Conservation (phyloP, 2,329 filamentous ascomycete species). For the Microdochium paspali region DNA sequence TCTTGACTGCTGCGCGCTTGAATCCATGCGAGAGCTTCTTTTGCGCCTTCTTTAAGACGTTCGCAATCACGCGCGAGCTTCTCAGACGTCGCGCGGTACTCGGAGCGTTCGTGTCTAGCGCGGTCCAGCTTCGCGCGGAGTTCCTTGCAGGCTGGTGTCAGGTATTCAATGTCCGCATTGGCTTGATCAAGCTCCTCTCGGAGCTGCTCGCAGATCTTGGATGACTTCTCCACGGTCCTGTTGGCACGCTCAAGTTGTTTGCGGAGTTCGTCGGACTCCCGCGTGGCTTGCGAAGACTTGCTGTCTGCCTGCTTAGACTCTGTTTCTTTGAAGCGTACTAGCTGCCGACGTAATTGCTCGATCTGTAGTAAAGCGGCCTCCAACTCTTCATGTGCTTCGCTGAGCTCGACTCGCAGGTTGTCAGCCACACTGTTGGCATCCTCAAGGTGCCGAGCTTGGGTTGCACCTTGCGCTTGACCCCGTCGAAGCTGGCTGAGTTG, state of each 20-base stretch:
- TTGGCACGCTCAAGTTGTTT: slow-evolving; percentile 24
- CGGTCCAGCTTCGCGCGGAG: slow-evolving; percentile 61
- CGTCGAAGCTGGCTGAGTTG: slow-evolving; percentile 26
- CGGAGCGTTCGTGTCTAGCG: slow-evolving; percentile 54
- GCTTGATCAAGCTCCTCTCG: slow-evolving; percentile 13
- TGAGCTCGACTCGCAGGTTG: slow-evolving; percentile 25
- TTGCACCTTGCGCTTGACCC: slow-evolving; percentile 10
- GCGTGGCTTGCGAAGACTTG: slow-evolving; percentile 27
- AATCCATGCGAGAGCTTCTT: slow-evolving; percentile 26
- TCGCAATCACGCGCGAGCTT: slow-evolving; percentile 43
- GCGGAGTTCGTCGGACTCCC: slow-evolving; percentile 10
- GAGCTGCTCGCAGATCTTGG: slow-evolving; percentile 35
- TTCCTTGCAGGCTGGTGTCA: slow-evolving; percentile 23
- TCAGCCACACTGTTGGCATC: slow-evolving; percentile 20
- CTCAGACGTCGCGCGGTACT: slow-evolving; percentile 43
- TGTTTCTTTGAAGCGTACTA: slow-evolving; percentile 11
- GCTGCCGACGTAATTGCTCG: slow-evolving; percentile 36
- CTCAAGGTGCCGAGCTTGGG: slow-evolving; percentile 11
- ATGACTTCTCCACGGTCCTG: slow-evolving; percentile 40
- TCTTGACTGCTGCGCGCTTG: slow-evolving; percentile 19
- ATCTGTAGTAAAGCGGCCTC: slow-evolving; percentile 23
- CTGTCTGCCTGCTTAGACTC: slow-evolving; percentile 30
- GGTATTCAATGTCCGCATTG: slow-evolving; percentile 12
- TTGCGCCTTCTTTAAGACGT: slow-evolving; percentile 29
- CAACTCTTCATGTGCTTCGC: slow-evolving; percentile 57